Evolutionary conservation across 176 grass and related monocot genomes (phyloP).

Genomic region (Raddia guianensis): DNA sequence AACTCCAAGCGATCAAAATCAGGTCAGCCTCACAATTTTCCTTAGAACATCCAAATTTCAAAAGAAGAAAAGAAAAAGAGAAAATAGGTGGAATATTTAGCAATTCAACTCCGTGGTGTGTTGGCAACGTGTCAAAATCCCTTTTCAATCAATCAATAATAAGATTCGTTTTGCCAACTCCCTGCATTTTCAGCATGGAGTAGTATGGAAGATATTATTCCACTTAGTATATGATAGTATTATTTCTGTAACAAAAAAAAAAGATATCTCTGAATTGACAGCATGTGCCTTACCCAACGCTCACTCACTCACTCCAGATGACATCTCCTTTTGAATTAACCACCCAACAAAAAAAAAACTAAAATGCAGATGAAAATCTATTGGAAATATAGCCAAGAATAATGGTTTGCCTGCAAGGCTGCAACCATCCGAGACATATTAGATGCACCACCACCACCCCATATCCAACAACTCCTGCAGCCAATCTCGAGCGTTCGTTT

Average conservation of each 20-base stretch:
- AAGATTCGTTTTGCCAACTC: background rate
- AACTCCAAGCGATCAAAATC: constrained; percentile 25
- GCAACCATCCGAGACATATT: background rate
- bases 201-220: background rate
- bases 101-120: background rate
- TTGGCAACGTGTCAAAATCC: background rate
- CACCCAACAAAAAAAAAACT: background rate
- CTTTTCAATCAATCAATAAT: background rate
- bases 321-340: background rate
- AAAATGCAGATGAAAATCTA: background rate
- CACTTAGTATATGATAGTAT: background rate
- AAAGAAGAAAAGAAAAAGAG: background rate
- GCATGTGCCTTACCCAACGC: background rate
- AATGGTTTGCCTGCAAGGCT: background rate
- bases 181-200: background rate
- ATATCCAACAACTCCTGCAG: rapidly evolving
- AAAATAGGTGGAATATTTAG: background rate
- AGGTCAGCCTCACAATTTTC: background rate
- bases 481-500: background rate
- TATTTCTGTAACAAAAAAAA: background rate
- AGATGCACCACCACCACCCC: background rate
- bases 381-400: background rate
- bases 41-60: too few relatives aligned
- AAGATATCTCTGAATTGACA: background rate
- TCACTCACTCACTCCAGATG: background rate